Conservation (phyloP, 352 stramenopile species). For the Phytophthora rubi region DNA sequence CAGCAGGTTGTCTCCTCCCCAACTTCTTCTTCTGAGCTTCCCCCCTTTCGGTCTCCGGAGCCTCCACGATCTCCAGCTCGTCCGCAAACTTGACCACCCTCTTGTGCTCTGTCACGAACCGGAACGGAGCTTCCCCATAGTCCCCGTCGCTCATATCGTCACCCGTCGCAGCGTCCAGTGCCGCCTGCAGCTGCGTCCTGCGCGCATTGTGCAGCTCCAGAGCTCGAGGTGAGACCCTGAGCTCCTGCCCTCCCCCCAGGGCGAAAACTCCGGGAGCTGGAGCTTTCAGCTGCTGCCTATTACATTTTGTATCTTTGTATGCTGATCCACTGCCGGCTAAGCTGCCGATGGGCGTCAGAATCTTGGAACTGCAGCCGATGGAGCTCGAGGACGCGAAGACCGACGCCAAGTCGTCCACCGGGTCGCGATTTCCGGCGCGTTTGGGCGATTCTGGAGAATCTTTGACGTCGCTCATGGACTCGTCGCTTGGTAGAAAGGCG, state of each 20-base stretch:
- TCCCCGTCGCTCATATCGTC: conserved; percentile 8
- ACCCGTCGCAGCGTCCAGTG: conserved; percentile 42
- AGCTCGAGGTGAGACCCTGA: conserved; percentile 46
- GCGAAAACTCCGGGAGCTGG: conserved; percentile 27
- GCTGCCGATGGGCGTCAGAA: conserved; percentile 40
- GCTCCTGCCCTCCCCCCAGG: conserved; percentile 33
- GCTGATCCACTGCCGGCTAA: conserved; percentile 17
- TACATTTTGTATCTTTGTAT: neutral
- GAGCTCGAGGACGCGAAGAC: conserved; percentile 32
- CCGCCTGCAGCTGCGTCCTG: conserved; percentile 51
- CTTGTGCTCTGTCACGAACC: conserved; percentile 36
- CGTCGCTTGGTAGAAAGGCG: conserved; percentile 63
- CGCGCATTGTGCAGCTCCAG: conserved; percentile 46
- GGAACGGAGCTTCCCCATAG: conserved; percentile 51
- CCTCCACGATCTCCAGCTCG: conserved; percentile 23
- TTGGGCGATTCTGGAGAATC: conserved; percentile 14
- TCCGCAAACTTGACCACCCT: conserved; percentile 19
- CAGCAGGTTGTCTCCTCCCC: conserved; percentile 17
- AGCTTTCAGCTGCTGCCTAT: conserved; percentile 2
- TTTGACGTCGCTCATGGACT: conserved; percentile 50
- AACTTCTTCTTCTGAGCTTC: conserved; percentile 42
- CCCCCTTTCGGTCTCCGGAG: conserved; percentile 19
- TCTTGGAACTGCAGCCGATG: conserved; percentile 18
- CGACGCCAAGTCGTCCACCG: conserved; percentile 38
- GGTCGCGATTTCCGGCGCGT: conserved; percentile 14